phyloP scores from a whole-genome alignment of 768 basidiomycete genomes.

The Pholiota microspora region DNA sequence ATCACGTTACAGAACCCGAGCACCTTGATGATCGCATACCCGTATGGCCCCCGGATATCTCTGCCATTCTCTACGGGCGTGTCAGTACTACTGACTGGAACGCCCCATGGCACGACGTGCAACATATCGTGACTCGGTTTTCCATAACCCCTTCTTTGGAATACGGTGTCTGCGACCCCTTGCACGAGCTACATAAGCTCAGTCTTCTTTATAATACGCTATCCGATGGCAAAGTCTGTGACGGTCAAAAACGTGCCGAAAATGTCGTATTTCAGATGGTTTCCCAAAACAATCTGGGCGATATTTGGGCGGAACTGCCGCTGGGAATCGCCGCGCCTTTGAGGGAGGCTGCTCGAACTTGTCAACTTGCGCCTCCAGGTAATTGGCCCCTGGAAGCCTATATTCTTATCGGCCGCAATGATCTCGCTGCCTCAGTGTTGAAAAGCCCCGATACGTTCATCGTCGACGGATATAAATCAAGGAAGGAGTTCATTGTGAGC shows the following conservation, averaged over 20 bases:
- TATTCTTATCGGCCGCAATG: conserved; percentile 67
- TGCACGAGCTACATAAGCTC: conserved; percentile 51
- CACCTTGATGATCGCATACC: conserved; percentile 70
- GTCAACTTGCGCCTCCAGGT: conserved; percentile 73
- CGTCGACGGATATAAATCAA: conserved; percentile 53
- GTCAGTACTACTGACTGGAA: conserved; percentile 70
- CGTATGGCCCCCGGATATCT: conserved; percentile 76
- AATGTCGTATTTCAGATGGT: conserved; percentile 59
- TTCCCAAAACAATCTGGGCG: conserved; percentile 38
- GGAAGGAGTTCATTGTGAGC: conserved; percentile 58
- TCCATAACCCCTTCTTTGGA: conserved; percentile 54
- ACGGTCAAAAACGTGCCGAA: conserved; percentile 65
- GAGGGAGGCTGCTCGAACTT: conserved; percentile 80
- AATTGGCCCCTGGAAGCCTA: conserved; percentile 75
- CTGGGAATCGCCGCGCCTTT: conserved; percentile 76
- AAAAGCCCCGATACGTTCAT: conserved; percentile 42
- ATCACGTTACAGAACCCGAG: conserved; percentile 33
- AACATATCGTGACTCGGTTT: conserved; percentile 45
- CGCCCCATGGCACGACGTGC: conserved; percentile 49
- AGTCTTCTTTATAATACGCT: conserved; percentile 57
- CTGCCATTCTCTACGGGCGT: conserved; percentile 58
- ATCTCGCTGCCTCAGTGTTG: conserved; percentile 65
- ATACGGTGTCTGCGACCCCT: conserved; percentile 62
- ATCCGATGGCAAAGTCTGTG: conserved; percentile 47
- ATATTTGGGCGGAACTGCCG: conserved; percentile 56